Evolutionary conservation across 2,329 filamentous ascomycete species (phyloP).

Genomic region (Magnaporthiopsis incrustans): DNA sequence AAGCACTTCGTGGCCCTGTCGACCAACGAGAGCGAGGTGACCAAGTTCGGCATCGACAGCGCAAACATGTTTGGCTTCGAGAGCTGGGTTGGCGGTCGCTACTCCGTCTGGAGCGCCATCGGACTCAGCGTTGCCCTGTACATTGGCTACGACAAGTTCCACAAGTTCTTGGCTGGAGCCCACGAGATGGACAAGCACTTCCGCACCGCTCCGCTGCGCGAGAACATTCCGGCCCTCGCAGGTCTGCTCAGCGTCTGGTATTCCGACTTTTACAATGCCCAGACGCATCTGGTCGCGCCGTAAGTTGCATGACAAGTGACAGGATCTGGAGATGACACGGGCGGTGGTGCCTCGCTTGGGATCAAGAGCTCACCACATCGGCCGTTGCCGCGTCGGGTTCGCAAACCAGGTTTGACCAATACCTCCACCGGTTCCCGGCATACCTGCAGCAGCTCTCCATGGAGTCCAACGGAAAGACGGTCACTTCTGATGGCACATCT

Average conservation of each 20-base stretch:
- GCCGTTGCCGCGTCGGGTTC: background rate
- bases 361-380: background rate
- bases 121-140: slow-evolving; percentile 90
- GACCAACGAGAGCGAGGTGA: slow-evolving; percentile 90
- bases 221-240: slow-evolving; percentile 91
- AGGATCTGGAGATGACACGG: background rate
- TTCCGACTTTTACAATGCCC: slow-evolving; percentile 95
- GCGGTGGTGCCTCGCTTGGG: background rate
- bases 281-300: slow-evolving; percentile 95
- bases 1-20: slow-evolving; percentile 99
- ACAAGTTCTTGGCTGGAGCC: slow-evolving; percentile 87
- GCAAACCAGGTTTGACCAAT: slow-evolving; percentile 79
- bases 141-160: slow-evolving; percentile 96
- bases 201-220: slow-evolving; percentile 75
- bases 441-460: slow-evolving; percentile 99
- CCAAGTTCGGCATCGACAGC: slow-evolving; percentile 96
- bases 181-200: slow-evolving; percentile 99
- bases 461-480: slow-evolving; percentile 98
- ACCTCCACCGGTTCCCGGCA: slow-evolving; percentile 96
- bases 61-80: slow-evolving; percentile 99
- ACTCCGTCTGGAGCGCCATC: slow-evolving; percentile 98
- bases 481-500: slow-evolving; percentile 78
- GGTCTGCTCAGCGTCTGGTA: slow-evolving; percentile 97
- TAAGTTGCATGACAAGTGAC: slow-evolving; percentile 36
- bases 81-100: slow-evolving; percentile 96